Evolutionary conservation across 1,284 basidiomycete species (phyloP).

Genomic region (Erythrobasidium hasegawianum): DNA sequence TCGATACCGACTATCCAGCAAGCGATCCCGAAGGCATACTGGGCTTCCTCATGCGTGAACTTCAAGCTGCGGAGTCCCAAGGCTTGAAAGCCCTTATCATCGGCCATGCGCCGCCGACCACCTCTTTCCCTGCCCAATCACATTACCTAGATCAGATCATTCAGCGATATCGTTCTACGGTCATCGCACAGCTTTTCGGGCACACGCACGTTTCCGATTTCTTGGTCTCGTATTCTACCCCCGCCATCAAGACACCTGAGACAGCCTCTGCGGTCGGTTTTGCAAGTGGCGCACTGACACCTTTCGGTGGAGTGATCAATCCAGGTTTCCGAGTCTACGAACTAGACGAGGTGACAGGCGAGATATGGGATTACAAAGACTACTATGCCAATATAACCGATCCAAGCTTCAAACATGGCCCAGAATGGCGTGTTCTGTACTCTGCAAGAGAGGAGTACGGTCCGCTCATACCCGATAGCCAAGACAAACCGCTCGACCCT

Average conservation of each 20-base stretch:
- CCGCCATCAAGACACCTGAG: constrained; percentile 51
- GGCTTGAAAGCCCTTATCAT: constrained; percentile 58
- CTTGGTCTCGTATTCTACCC: constrained; percentile 59
- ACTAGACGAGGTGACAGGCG: constrained; percentile 57
- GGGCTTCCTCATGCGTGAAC: constrained; percentile 54
- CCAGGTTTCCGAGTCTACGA: constrained; percentile 58
- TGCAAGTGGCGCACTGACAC: constrained; percentile 59
- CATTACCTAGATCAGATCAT: constrained; percentile 56
- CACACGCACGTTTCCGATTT: constrained; percentile 58
- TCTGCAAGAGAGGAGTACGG: constrained; percentile 56
- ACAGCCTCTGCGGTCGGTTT: constrained; percentile 57
- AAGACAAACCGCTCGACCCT: constrained; percentile 49
- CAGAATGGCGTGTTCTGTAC: constrained; percentile 59
- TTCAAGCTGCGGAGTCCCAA: constrained; percentile 57
- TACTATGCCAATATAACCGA: constrained; percentile 48
- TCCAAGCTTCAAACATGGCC: constrained; percentile 46
- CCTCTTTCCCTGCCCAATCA: constrained; percentile 30
- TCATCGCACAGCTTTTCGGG: constrained; percentile 56
- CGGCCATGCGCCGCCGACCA: constrained; percentile 54
- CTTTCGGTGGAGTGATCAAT: constrained; percentile 54
- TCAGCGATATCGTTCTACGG: constrained; percentile 57
- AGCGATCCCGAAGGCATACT: constrained; percentile 54
- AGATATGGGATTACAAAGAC: constrained; percentile 55
- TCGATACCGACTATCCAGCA: constrained; percentile 51
- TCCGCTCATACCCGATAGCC: constrained; percentile 29